Evolutionary conservation across 768 basidiomycete species (phyloP).

Genomic region (Trametes cinnabarina): DNA sequence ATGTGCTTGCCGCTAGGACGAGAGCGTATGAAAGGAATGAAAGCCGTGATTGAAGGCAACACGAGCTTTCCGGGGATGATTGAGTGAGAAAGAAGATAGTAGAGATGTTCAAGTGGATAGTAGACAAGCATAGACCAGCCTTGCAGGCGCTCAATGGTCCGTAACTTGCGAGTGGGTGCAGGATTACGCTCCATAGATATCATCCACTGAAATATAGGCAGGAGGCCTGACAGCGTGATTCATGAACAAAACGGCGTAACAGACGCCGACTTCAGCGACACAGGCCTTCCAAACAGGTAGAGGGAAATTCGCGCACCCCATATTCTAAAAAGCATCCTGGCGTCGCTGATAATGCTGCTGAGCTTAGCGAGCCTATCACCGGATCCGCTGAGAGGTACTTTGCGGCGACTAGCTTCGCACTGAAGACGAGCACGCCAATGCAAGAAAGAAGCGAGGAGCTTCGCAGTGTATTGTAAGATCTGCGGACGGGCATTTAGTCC

Average conservation of each 20-base stretch:
- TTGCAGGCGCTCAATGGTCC: slow-evolving; percentile 77
- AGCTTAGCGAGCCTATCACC: slow-evolving; percentile 56
- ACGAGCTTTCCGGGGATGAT: slow-evolving; percentile 54
- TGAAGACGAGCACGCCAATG: slow-evolving; percentile 67
- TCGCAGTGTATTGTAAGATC: slow-evolving; percentile 73
- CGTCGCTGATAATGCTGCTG: slow-evolving; percentile 57
- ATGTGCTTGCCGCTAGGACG: slow-evolving; percentile 34
- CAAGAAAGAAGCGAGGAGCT: slow-evolving; percentile 66
- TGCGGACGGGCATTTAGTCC: slow-evolving; percentile 28
- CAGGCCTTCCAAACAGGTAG: too few species aligned
- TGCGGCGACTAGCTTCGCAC: slow-evolving; percentile 58
- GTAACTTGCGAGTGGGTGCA: slow-evolving; percentile 65
- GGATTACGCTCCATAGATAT: slow-evolving; percentile 70
- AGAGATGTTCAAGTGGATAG: slow-evolving; percentile 77
- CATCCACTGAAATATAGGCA: slow-evolving; percentile 80
- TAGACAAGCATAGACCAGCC: slow-evolving; percentile 76
- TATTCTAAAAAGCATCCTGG: slow-evolving; percentile 71
- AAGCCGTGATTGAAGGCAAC: slow-evolving; percentile 42
- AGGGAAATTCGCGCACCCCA: slow-evolving; percentile 68
- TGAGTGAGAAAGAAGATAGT: slow-evolving; percentile 59
- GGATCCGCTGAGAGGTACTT: slow-evolving; percentile 49
- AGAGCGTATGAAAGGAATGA: slow-evolving; percentile 16
- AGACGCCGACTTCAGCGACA: background rate
- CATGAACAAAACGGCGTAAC: background rate
- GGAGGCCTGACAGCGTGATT: slow-evolving; percentile 47